phyloP scores from a whole-genome alignment of 2,329 filamentous ascomycete genomes.

The Phyllosticta citriasiana region DNA sequence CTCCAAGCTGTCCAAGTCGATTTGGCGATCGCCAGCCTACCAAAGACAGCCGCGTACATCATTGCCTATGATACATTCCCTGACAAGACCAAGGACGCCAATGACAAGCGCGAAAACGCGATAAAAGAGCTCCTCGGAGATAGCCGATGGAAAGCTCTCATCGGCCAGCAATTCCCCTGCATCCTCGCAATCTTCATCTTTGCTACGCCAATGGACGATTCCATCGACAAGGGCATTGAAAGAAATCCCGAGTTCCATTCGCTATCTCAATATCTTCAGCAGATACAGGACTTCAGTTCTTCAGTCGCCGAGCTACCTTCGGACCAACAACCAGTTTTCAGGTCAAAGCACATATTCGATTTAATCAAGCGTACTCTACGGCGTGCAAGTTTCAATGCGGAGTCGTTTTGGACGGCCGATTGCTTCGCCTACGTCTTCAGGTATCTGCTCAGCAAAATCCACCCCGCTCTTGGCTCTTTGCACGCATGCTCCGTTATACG shows the following conservation, averaged over 20 bases:
- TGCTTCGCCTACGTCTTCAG: conserved; percentile 66
- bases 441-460: conserved; percentile 68
- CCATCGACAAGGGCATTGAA: conserved; percentile 56
- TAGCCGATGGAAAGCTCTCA: conserved; percentile 51
- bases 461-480: conserved; percentile 73
- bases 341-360: conserved; percentile 62
- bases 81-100: conserved; percentile 39
- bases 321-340: conserved; percentile 81
- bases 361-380: conserved; percentile 71
- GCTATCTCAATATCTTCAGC: conserved; percentile 53
- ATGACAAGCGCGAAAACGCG: conserved; percentile 43
- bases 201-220: conserved; percentile 66
- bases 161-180: conserved; percentile 63
- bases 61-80: conserved; percentile 56
- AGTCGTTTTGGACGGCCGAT: conserved; percentile 63
- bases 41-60: conserved; percentile 72
- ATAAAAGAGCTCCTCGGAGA: conserved; percentile 61
- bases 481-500: conserved; percentile 80
- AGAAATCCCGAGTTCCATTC: conserved; percentile 48
- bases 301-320: conserved; percentile 58
- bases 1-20: conserved; percentile 46
- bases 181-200: conserved; percentile 69
- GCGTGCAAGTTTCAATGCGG: conserved; percentile 55
- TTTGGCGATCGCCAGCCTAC: conserved; percentile 60
- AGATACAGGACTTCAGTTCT: conserved; percentile 59